Evolutionary conservation across 768 basidiomycete species (phyloP), one percentile per base, ranked within the genome.

Genomic region (Lentinus brumalis): DNA sequence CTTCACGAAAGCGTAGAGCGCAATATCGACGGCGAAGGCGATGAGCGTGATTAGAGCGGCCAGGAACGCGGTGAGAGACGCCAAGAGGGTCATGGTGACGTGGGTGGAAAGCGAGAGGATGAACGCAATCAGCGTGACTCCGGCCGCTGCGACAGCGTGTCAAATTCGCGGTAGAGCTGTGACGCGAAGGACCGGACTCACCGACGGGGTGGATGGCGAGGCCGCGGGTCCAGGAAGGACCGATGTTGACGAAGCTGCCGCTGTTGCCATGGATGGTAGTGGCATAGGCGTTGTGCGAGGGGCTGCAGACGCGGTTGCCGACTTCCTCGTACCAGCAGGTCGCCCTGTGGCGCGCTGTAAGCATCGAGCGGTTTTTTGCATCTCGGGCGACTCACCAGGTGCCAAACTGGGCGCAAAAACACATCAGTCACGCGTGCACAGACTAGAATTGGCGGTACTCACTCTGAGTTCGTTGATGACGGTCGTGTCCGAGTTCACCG

Each of bases 151-250:
- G 31, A 31, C 21, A 26, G 51, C 26, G 54, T 46, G 21, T 26
- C 21, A 26, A 2, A 1, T 26, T 26, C 21, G 21, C 21, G 21
- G 21, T 1, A 26, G 21, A 26, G 21, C 21, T 1, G 44, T 18
- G 21, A 50, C 38, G 26, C 12, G 52, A 18, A 38, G 32, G 16
- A 15, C 15, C 35, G 42, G 39, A 76, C 86, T 52, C 64, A 89
- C 91, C 90, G 54, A 91, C 83, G 15, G 91, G 89, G 64, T 91
- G 89, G 30, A 91, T 78, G 2, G 84, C 88, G 7, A 92, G 81
- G 4, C 89, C 91, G 41, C 83, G 82, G 7, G 91, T 93, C 86
- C 88, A 90, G 1, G 84, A 80, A 0, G 83, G 66, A 3, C 73
- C 79, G 58, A 90, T 79, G 51, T 71, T 74, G 18, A 79, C 74